Evolutionary conservation across 2,329 filamentous ascomycete genomes (phyloP).

Genomic region (Penicillium sp.): DNA sequence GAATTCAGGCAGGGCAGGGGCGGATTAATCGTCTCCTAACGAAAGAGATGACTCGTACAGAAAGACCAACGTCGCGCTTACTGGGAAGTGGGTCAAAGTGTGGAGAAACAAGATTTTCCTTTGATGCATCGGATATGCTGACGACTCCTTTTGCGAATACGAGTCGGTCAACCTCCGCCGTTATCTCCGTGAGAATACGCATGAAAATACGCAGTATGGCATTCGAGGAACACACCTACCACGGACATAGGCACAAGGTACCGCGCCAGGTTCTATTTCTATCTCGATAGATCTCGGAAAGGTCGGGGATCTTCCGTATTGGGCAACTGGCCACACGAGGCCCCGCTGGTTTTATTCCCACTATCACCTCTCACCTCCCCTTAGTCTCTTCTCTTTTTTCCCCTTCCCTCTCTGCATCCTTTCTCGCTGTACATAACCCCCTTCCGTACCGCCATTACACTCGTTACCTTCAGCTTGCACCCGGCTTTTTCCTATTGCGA

Average conservation of each 20-base stretch:
- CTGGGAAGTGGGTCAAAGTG: background rate
- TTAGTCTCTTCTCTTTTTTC: background rate
- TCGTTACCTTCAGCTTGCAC: background rate
- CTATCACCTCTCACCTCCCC: background rate
- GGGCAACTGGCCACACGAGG: slow-evolving; percentile 16
- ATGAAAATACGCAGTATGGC: no score
- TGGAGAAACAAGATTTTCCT: background rate
- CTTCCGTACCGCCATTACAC: background rate
- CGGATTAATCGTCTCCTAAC: no score
- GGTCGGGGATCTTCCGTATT: slow-evolving; percentile 5
- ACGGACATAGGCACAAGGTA: background rate
- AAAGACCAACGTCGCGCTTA: background rate
- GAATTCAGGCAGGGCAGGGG: no score
- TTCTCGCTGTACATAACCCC: background rate
- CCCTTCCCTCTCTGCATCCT: background rate
- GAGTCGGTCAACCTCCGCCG: background rate
- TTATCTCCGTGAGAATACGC: no score
- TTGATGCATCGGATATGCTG: background rate
- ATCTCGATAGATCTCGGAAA: background rate
- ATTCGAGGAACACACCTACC: no score
- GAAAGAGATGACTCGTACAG: background rate
- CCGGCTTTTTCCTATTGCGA: background rate
- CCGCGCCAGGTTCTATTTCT: background rate
- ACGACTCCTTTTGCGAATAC: background rate
- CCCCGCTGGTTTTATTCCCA: slow-evolving; percentile 1